These are phyloP conservation scores for Termitomyces sp. DNA, from an alignment of 768 basidiomycete genomes.

Conservation along the genomic window DNA sequence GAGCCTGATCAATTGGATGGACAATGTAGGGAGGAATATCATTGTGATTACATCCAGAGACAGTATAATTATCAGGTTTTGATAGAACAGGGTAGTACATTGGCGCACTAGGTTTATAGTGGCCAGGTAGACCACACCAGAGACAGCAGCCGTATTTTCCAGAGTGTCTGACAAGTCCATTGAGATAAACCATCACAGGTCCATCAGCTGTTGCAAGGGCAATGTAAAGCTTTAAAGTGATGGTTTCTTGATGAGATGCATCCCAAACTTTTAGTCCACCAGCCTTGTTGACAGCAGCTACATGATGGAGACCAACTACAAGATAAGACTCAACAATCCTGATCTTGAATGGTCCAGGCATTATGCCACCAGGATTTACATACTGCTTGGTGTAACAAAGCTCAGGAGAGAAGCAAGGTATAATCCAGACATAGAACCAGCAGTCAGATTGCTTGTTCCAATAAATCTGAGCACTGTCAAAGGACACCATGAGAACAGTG, in stretches of 20 bases:
- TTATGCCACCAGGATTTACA: conserved; percentile 24
- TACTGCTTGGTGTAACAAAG: conserved; percentile 22
- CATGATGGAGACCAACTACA: conserved; percentile 20
- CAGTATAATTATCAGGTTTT: conserved; percentile 14
- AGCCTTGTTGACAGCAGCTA: conserved; percentile 18
- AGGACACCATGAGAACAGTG: conserved; percentile 23
- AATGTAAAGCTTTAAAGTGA: conserved; percentile 13
- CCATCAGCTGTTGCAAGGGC: conserved; percentile 19
- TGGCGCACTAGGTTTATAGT: conserved; percentile 10
- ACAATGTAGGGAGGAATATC: conserved; percentile 10
- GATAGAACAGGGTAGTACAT: conserved; percentile 20
- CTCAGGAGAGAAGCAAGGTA: conserved; percentile 19
- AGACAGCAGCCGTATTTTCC: conserved; percentile 17
- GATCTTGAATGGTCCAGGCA: conserved; percentile 27
- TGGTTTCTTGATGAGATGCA: neutral
- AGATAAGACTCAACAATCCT: conserved; percentile 25
- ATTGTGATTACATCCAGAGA: conserved; percentile 18
- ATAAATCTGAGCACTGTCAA: conserved; percentile 30
- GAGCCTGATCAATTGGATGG: neutral
- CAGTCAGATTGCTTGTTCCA: conserved; percentile 18
- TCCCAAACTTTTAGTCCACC: conserved; percentile 15
- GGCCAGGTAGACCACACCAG: conserved; percentile 16
- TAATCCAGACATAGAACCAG: conserved; percentile 23
- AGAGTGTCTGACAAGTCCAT: conserved; percentile 21
- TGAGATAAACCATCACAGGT: conserved; percentile 19